Evolutionary conservation across 495 filamentous ascomycete genomes (phyloP), one percentile per base, ranked within the genome.

Genomic region (Aspergillus campestris): DNA sequence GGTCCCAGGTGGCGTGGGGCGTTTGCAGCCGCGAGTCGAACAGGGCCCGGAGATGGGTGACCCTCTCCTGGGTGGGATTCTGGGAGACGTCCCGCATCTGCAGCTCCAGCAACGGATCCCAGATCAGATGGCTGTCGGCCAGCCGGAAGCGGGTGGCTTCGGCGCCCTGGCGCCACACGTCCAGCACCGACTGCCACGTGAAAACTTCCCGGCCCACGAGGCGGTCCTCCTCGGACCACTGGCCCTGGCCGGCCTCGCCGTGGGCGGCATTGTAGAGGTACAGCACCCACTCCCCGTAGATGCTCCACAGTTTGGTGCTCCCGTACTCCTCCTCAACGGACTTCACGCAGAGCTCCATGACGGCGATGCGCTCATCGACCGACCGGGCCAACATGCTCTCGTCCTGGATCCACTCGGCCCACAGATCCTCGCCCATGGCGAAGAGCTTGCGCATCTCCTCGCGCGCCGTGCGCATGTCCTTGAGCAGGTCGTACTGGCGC

Each of bases 261-360:
- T 79, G 74, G 27, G 79, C 67, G 29, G 71, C 60, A 27, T 66
- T 75, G 53, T 88, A 85, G 7, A 94, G 77, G 13, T 81, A 81
- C 56, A 84, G 78, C 48, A 95, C 77, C 73, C 83, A 96, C 52
- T 94, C 83, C 48, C 85, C 90, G 64, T 95, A 96, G 13, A 83
- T 75, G 45, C 81, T 72, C 91, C 94, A 98, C 11, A 98, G 72
- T 58, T 82, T 87, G 31, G 84, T 76, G 54, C 91, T 95, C 44
- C 77, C 81, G 35, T 83, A 80, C 58, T 97, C 91, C 50, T 91
- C 88, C 45, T 77, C 69, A 29, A 92, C 80, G 14, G 89, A 90
- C 49, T 79, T 82, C 36, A 81, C 75, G 61, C 82, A 95, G 14
- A 89, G 69, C 61, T 95, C 89, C 62, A 95, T 78, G n/a, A 95